Evolutionary conservation across 768 basidiomycete species (phyloP), one percentile per base, ranked within the genome.

Genomic region (Coprinellus aureogranulatus): DNA sequence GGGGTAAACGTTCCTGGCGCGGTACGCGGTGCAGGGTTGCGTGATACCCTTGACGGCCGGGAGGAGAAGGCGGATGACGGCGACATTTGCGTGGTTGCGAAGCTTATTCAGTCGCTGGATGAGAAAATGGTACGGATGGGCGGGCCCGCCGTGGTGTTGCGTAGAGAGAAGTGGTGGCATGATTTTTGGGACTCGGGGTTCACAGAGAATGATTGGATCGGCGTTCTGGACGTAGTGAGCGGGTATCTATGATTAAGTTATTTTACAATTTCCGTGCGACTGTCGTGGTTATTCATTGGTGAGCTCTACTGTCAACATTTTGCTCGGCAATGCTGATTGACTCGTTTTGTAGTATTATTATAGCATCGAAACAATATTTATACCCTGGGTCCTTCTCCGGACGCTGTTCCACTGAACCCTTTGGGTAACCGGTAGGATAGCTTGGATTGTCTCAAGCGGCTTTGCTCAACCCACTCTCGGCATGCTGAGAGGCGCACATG

Each of bases 121-220:
- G 58, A 45, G 1, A 60, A 65, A 27, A 44, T 67, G 47, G 58
- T 46, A 0, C 48, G 51, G 16, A 30, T 70, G 48, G 69, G 65
- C 2, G 67, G 65, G 5, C 58, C 62, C 2, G 54, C 61, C 3
- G 63, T 50, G 14, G 64, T 68, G 27, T 47, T 52, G 10, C 31
- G 31, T 27, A 42, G 52, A 11, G 64, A 69, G 28, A 59, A 66
- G 60, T 67, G 65, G 66, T 54, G 53, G 53, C 58, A 65, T 60
- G 65, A 67, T 37, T 64, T 65, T 61, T 67, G 67, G 67, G 66
- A 68, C 22, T 52, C 50, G 20, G 53, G 58, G 9, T 68, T 62
- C 50, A 58, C 55, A 8, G 63, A 60, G 42, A 57, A 61, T 10
- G 67, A 68, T 53, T 68, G 67, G 67, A 34, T 45, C n/a, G 54